Evolutionary conservation across 2,329 filamentous ascomycete species (phyloP), one percentile per base, ranked within the genome.

Genomic region (Colletotrichum sp.): DNA sequence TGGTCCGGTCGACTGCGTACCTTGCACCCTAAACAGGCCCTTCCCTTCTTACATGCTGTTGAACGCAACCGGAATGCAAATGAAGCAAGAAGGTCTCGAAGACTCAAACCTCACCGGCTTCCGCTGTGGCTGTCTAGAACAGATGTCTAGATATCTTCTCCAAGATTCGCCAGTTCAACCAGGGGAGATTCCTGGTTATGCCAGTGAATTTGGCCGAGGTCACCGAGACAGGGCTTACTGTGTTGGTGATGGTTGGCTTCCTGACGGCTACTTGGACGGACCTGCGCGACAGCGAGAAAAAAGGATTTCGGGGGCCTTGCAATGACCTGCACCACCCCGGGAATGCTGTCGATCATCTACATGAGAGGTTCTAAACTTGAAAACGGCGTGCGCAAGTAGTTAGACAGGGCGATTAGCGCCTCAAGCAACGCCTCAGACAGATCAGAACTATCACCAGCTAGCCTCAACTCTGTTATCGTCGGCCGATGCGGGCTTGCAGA

Each of bases 161-260:
- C 36, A 48, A 67, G 32, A 76, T 72, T 75, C 55, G 69, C 61
- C 62, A 56, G 55, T 52, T n/a, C 25, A 43, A 8, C 8, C 22
- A 64, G 25, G 25, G 28, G 25, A 62, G 10, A 10, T 69, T 48
- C 55, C 69, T 18, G n/a, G 43, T 34, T 27, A 25, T 58, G 64
- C n/a, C 64, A 48, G 32, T 28, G 56, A 18, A 65, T 76, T 76
- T 69, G 74, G 36, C 70, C 74, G 74, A 76, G 30, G 12, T 43
- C 58, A 60, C 74, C 74, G 74, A 76, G 70, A 76, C 70, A 76
- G 43, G 61, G 58, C 74, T 74, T 74, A 61, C 70, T 43, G 9
- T 52, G 5, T 75, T 61, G 27, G 48, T 69, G 12, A 39, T 52
- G 70, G 70, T 25, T n/a, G 32, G 18, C 34, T n/a, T 65, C 28